Evolutionary conservation across 345 rosid genomes (phyloP).

Genomic region (Balakata baccata): DNA sequence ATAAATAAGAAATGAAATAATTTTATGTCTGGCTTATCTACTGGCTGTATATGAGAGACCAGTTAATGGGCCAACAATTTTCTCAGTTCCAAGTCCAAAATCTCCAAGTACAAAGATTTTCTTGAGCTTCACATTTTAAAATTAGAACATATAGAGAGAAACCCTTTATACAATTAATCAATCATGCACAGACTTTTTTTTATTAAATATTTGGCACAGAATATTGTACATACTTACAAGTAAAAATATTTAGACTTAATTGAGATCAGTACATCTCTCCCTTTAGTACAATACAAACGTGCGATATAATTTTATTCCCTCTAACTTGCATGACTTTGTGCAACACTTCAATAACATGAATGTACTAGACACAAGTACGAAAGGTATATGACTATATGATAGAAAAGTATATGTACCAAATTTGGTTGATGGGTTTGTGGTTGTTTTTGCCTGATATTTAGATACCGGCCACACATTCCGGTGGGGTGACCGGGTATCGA

Average conservation of each 20-base stretch:
- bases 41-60: neutral
- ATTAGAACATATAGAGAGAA: neutral
- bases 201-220: constrained; percentile 17
- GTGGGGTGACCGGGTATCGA: constrained; percentile 71
- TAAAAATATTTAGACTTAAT: neutral
- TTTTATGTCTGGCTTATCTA: neutral
- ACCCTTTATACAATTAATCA: neutral
- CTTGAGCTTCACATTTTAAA: neutral
- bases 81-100: neutral
- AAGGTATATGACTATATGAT: neutral
- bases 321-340: constrained; percentile 15
- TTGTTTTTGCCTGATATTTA: constrained; percentile 16
- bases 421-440: neutral
- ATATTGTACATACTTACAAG: constrained; percentile 8
- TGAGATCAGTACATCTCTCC: neutral
- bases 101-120: neutral
- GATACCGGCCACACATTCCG: constrained; percentile 71
- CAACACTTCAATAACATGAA: neutral
- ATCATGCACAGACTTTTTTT: neutral
- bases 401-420: constrained; percentile 8
- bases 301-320: neutral
- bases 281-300: constrained; percentile 3
- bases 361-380: constrained; percentile 15
- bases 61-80: neutral
- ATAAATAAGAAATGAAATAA: neutral